These are phyloP conservation scores for Gynochthodes officinalis DNA, from an alignment of 257 asterid species.

Conservation along the genomic window DNA sequence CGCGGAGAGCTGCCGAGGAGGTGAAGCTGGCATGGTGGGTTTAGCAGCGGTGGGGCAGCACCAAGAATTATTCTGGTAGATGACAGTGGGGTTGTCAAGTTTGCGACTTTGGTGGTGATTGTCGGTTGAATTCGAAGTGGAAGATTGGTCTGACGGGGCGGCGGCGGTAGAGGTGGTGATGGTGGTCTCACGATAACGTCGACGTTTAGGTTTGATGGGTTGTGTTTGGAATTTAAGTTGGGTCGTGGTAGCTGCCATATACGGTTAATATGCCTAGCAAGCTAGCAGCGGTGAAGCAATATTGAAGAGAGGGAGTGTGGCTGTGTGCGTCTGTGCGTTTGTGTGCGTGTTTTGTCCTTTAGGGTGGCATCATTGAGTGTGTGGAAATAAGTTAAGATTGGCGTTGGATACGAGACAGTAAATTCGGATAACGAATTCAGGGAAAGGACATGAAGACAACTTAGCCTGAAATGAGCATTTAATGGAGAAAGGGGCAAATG, in stretches of 20 bases:
- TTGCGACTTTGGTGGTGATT: conserved; percentile 23
- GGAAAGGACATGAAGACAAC: conserved; percentile 7
- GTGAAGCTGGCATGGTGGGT: conserved; percentile 26
- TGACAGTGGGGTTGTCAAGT: conserved; percentile 28
- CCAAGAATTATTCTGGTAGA: conserved; percentile 44
- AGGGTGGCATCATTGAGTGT: conserved; percentile 6
- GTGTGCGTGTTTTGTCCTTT: conserved; percentile 25
- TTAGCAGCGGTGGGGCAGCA: conserved; percentile 34
- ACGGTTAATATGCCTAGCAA: too few relatives aligned
- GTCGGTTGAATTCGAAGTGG: background rate
- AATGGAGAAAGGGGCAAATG: conserved; percentile 14
- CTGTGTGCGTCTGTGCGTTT: conserved; percentile 16
- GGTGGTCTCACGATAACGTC: conserved; percentile 65
- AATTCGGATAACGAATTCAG: background rate
- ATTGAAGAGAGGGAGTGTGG: conserved; percentile 10
- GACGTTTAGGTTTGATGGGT: conserved; percentile 56
- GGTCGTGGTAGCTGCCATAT: conserved; percentile 61
- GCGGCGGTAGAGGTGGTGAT: conserved; percentile 41
- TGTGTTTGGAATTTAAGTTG: conserved; percentile 55
- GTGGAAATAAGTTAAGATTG: conserved; percentile 22
- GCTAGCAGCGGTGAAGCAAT: too few relatives aligned
- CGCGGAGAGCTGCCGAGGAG: conserved; percentile 14
- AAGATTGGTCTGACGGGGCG: conserved; percentile 17
- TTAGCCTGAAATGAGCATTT: conserved; percentile 6
- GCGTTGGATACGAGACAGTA: conserved; percentile 35